Conservation (phyloP, 2,329 filamentous ascomycete species). For the Onygenales sp. region DNA sequence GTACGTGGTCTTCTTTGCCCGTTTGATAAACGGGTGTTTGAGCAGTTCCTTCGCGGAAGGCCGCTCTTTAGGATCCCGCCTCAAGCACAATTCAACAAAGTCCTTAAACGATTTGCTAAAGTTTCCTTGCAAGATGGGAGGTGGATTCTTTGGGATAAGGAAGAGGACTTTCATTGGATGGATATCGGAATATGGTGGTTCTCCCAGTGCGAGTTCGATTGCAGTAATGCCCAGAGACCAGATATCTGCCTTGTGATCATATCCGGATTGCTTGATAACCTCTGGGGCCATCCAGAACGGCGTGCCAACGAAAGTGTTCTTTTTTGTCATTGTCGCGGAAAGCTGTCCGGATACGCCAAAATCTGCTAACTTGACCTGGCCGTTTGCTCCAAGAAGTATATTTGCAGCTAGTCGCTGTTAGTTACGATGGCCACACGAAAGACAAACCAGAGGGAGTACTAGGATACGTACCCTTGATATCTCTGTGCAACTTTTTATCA, state of each 20-base stretch:
- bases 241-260: constrained; percentile 96
- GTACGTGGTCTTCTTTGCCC: constrained; percentile 92
- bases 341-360: constrained; percentile 96
- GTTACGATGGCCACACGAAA: neutral
- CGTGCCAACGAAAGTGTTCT: constrained; percentile 96
- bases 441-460: neutral
- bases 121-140: constrained; percentile 69
- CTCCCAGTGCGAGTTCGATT: constrained; percentile 80
- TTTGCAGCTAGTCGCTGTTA: constrained; percentile 62
- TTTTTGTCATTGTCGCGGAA: constrained; percentile 97
- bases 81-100: constrained; percentile 72
- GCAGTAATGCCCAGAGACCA: constrained; percentile 96
- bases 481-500: constrained; percentile 91
- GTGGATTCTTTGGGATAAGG: constrained; percentile 87
- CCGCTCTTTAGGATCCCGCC: constrained; percentile 79
- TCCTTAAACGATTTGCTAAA: constrained; percentile 79
- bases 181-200: constrained; percentile 91
- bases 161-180: constrained; percentile 98
- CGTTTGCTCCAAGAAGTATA: constrained; percentile 75
- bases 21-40: constrained; percentile 80
- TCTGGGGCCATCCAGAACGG: constrained; percentile 99
- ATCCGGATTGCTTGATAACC: constrained; percentile 96
- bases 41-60: constrained; percentile 80
- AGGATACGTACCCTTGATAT: constrained; percentile 68
- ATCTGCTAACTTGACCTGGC: constrained; percentile 93